Conservation (phyloP, 257 asterid genomes). For the Solanum neorickii region DNA sequence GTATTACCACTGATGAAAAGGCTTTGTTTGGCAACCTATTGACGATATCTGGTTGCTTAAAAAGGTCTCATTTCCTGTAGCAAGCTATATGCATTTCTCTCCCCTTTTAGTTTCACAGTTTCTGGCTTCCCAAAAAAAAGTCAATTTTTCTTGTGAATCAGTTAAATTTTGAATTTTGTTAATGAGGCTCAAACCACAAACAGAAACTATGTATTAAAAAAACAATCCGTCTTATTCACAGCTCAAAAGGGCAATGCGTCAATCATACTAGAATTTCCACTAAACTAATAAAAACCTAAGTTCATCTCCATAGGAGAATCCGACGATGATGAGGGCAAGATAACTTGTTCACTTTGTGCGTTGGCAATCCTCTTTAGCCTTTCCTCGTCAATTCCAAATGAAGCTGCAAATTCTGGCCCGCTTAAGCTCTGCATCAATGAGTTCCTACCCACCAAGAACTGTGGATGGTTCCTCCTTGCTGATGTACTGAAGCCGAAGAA, state of each 20-base stretch:
- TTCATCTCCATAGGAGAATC: slow-evolving; percentile 33
- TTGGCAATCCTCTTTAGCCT: slow-evolving; percentile 23
- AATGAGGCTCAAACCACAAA: background rate
- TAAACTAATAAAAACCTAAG: slow-evolving; percentile 8
- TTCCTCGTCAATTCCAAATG: slow-evolving; percentile 44
- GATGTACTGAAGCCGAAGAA: slow-evolving; percentile 85
- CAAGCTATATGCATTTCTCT: no score
- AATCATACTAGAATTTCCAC: background rate
- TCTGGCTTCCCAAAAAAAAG: no score
- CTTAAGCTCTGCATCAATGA: slow-evolving; percentile 42
- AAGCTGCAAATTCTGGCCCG: slow-evolving; percentile 66
- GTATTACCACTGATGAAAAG: no score
- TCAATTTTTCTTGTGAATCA: no score
- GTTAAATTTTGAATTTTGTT: background rate
- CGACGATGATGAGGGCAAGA: slow-evolving; percentile 37
- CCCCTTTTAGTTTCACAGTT: no score
- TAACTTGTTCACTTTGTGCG: slow-evolving; percentile 40
- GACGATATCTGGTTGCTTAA: no score
- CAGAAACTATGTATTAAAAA: background rate
- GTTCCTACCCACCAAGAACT: slow-evolving; percentile 54
- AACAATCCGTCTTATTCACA: background rate
- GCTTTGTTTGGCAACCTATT: no score
- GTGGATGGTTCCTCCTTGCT: slow-evolving; percentile 58
- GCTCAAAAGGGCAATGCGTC: background rate
- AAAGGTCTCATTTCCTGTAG: no score